phyloP scores from a whole-genome alignment of 2,329 filamentous ascomycete species.

The Nigrospora osmanthi region DNA sequence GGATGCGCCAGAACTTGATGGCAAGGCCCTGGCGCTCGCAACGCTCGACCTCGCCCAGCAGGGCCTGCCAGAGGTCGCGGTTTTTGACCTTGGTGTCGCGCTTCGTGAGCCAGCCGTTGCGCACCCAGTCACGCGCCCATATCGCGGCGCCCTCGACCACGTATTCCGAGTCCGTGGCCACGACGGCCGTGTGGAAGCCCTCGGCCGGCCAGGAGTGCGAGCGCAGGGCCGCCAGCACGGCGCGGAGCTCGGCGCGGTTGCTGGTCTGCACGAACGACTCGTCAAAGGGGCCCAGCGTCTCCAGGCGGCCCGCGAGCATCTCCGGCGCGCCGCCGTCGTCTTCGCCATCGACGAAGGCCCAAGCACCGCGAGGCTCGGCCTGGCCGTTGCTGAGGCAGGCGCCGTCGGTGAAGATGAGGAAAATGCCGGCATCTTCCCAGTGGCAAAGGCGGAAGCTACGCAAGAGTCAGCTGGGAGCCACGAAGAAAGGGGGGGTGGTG shows the following conservation, averaged over 20 bases:
- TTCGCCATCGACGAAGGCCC: constrained; percentile 22
- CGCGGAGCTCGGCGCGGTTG: constrained; percentile 48
- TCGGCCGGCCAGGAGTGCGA: constrained; percentile 35
- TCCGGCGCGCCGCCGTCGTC: constrained; percentile 4
- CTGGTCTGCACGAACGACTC: constrained; percentile 30
- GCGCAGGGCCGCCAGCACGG: constrained; percentile 40
- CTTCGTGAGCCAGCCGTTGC: constrained; percentile 33
- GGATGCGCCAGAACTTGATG: constrained; percentile 41
- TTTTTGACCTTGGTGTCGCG: constrained; percentile 33
- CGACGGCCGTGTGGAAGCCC: constrained; percentile 30
- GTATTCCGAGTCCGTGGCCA: constrained; percentile 48
- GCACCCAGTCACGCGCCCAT: constrained; percentile 34
- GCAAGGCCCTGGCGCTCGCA: constrained; percentile 17
- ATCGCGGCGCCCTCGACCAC: constrained; percentile 35
- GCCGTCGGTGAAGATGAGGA: constrained; percentile 38
- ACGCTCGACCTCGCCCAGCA: constrained; percentile 32
- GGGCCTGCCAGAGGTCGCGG: constrained; percentile 41
- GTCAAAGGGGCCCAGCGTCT: constrained; percentile 32
- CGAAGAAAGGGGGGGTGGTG: too few relatives aligned
- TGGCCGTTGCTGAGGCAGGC: constrained; percentile 35
- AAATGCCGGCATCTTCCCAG: constrained; percentile 15
- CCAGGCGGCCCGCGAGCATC: constrained; percentile 25
- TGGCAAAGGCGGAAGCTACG: constrained; percentile 15
- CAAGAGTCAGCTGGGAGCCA: too few relatives aligned
- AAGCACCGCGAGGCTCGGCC: constrained; percentile 28